phyloP scores from a whole-genome alignment of 2,329 filamentous ascomycete species.

The Trichoderma oligosporum region DNA sequence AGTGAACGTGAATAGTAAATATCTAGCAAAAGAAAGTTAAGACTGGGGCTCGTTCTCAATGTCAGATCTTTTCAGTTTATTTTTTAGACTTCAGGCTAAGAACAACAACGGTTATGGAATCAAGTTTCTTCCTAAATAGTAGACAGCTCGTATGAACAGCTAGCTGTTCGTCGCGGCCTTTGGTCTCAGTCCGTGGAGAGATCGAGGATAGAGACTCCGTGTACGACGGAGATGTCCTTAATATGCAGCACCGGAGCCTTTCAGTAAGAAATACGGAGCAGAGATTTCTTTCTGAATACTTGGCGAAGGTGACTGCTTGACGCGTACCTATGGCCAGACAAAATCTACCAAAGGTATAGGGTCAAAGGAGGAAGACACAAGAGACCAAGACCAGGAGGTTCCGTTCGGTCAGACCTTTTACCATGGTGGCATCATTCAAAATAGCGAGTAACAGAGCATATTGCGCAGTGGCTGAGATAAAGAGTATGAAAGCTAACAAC shows the following conservation, averaged over 20 bases:
- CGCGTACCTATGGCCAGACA: not conserved
- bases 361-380: slow-evolving; percentile 17
- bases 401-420: slow-evolving; percentile 61
- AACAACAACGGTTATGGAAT: slow-evolving; percentile 48
- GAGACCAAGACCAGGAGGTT: slow-evolving; percentile 45
- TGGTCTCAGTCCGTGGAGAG: slow-evolving; percentile 49
- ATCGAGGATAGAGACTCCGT: slow-evolving; percentile 50
- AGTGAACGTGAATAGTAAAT: not conserved
- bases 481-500: not conserved
- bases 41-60: slow-evolving; percentile 16
- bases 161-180: slow-evolving; percentile 56
- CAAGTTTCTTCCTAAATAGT: slow-evolving; percentile 20
- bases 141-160: not conserved
- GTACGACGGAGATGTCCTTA: slow-evolving; percentile 37
- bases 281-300: not conserved
- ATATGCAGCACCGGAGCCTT: slow-evolving; percentile 5
- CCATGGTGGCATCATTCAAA: slow-evolving; percentile 53
- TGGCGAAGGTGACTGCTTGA: not conserved
- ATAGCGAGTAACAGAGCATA: not conserved
- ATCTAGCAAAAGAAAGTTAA: not conserved
- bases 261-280: not conserved
- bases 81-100: slow-evolving; percentile 47
- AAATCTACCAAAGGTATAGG: slow-evolving; percentile 1
- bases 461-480: not conserved
- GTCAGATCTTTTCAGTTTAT: slow-evolving; percentile 78